Percentiles rank a stretch among this genome's conserved stretches.
Evolutionary conservation across 2,329 filamentous ascomycete genomes (phyloP).

Genomic region (Catunica adiposa): DNA sequence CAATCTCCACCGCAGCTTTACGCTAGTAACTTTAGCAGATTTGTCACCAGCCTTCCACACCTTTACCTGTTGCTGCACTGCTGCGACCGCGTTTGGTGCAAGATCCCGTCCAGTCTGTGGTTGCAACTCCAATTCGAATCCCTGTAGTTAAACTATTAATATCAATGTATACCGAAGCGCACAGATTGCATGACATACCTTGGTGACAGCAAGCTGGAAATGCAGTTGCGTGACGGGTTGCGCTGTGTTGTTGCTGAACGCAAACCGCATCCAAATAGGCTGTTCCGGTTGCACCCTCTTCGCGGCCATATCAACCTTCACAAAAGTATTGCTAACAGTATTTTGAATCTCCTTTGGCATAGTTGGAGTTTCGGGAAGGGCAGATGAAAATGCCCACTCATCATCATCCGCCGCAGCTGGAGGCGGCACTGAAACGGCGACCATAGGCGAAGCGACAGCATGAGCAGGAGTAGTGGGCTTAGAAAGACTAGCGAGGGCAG

Average conservation of each 20-base stretch:
- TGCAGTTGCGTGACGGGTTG: constrained; percentile 63
- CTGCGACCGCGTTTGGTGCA: constrained; percentile 51
- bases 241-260: constrained; percentile 68
- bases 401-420: constrained; percentile 47
- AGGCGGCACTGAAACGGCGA: constrained; percentile 18
- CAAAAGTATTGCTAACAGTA: constrained; percentile 49
- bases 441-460: constrained; percentile 18
- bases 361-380: constrained; percentile 45
- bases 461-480: constrained; percentile 17
- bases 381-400: constrained; percentile 86
- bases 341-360: constrained; percentile 47
- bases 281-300: constrained; percentile 28
- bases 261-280: constrained; percentile 51
- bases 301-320: constrained; percentile 60
- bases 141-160: constrained; percentile 30
- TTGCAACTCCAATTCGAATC: constrained; percentile 63
- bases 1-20: constrained; percentile 81
- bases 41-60: constrained; percentile 57
- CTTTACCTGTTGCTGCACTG: constrained; percentile 67
- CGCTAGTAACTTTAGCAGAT: constrained; percentile 51
- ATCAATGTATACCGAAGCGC: neutral
- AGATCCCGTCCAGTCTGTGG: constrained; percentile 72
- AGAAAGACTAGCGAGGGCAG: constrained; percentile 25
- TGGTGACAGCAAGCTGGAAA: constrained; percentile 86
- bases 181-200: constrained; percentile 38